A percentile compares a stretch with the other conserved stretches of the same genome.
Evolutionary conservation across 2,329 filamentous ascomycete species (phyloP).

Genomic region (Pseudomassariella vexata): DNA sequence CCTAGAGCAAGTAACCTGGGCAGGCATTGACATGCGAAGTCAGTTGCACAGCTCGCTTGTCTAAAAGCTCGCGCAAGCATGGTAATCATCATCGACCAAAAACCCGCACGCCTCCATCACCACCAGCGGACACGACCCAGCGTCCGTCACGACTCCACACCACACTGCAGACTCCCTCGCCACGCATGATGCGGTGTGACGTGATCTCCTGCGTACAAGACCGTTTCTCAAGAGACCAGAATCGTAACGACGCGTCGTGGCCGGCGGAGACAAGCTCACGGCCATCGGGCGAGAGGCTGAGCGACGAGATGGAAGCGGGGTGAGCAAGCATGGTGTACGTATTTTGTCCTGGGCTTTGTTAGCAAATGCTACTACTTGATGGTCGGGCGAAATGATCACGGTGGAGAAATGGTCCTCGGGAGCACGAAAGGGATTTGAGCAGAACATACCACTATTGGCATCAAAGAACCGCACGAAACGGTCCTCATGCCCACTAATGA

Average conservation of each 20-base stretch:
- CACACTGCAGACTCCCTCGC: slow-evolving; percentile 89
- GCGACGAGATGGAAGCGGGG: slow-evolving; percentile 82
- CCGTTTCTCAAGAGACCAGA: slow-evolving; percentile 96
- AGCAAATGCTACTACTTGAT: too few species aligned
- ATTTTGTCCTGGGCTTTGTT: slow-evolving; percentile 72
- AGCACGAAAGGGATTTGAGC: too few species aligned
- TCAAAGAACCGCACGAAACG: slow-evolving; percentile 96
- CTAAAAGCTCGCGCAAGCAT: too few species aligned
- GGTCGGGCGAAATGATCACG: slow-evolving; percentile 1
- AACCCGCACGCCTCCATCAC: slow-evolving; percentile 94
- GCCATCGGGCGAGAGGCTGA: slow-evolving; percentile 89
- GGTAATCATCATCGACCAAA: slow-evolving; percentile 56
- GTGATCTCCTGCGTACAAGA: slow-evolving; percentile 95
- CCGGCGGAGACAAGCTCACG: slow-evolving; percentile 92
- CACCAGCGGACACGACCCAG: slow-evolving; percentile 90
- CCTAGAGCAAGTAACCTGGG: too few species aligned
- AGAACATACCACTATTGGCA: slow-evolving; percentile 86
- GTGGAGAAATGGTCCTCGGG: not conserved
- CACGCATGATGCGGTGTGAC: slow-evolving; percentile 87
- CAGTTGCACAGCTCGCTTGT: too few species aligned
- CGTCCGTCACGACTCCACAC: slow-evolving; percentile 94
- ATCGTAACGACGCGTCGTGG: slow-evolving; percentile 89
- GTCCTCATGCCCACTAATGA: slow-evolving; percentile 96
- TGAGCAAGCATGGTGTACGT: slow-evolving; percentile 99
- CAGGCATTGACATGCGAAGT: too few species aligned